Conservation (phyloP, 108 stramenopile genomes). For the Mayamaea pseudoterrestris region DNA sequence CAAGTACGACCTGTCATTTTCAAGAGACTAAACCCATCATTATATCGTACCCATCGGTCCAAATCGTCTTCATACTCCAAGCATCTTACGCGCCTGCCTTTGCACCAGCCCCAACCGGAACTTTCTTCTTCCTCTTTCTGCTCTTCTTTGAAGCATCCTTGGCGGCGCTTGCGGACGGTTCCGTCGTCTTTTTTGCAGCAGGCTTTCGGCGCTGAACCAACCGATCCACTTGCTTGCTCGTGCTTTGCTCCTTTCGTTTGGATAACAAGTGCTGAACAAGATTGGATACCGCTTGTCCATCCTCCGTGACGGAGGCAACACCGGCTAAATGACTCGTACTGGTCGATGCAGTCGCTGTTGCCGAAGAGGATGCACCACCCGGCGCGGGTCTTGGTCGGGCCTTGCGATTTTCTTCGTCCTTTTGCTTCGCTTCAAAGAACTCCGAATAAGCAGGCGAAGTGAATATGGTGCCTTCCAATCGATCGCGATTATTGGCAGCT, state of each 20-base stretch:
- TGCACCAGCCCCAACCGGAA: too few species aligned
- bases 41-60: too few species aligned
- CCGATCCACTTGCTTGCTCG: slow-evolving; percentile 19
- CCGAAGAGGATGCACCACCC: slow-evolving; percentile 22
- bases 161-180: too few species aligned
- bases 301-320: slow-evolving; percentile 1
- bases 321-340: not conserved
- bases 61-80: too few species aligned
- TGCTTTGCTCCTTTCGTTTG: slow-evolving; percentile 28
- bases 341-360: slow-evolving; percentile 3
- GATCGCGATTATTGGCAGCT: slow-evolving; percentile 17
- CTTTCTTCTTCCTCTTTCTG: slow-evolving; percentile 20
- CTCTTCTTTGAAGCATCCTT: too few species aligned
- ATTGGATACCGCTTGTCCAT: slow-evolving; percentile 23
- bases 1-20: too few species aligned
- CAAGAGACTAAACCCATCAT: too few species aligned
- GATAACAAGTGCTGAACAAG: slow-evolving; percentile 32
- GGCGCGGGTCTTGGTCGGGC: slow-evolving; percentile 39
- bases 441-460: slow-evolving; percentile 24
- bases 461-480: slow-evolving; percentile 34
- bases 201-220: too few species aligned
- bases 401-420: slow-evolving; percentile 28
- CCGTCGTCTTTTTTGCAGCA: too few species aligned
- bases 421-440: slow-evolving; percentile 16
- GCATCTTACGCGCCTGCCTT: too few species aligned